Evolutionary conservation across 148 eudicot species (phyloP).

Genomic region (Oxyria digyna): DNA sequence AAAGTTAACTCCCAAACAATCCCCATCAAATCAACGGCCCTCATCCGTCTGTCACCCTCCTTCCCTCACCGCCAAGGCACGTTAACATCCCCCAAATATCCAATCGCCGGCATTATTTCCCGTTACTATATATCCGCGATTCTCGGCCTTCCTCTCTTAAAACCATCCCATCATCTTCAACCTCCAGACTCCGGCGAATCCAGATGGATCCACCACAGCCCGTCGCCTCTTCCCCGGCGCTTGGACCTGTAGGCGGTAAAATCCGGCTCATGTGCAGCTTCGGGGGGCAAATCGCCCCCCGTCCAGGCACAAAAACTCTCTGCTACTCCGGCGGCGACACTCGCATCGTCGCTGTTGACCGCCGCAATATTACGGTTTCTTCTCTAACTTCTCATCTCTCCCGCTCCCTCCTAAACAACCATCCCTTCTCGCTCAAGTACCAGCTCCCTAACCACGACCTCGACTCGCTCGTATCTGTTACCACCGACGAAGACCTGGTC

Average conservation of each 20-base stretch:
- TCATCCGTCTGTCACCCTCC: not conserved
- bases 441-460: conserved; percentile 78
- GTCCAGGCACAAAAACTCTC: conserved; percentile 56
- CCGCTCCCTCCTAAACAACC: conserved; percentile 23
- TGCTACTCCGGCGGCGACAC: conserved; percentile 84
- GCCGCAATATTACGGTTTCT: conserved; percentile 30
- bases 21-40: not conserved
- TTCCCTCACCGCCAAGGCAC: not conserved
- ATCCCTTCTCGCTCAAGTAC: conserved; percentile 45
- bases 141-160: not conserved
- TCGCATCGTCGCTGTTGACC: conserved; percentile 55
- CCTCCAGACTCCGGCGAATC: not conserved
- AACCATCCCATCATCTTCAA: not conserved
- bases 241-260: conserved; percentile 12
- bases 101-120: conserved; percentile 2
- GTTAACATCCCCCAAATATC: not conserved
- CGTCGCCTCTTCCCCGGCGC: not conserved
- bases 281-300: conserved; percentile 75
- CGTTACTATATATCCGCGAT: not conserved
- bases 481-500: conserved; percentile 62
- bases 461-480: conserved; percentile 64
- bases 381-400: conserved; percentile 40
- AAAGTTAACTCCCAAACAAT: not conserved
- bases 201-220: conserved; percentile 33
- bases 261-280: conserved; percentile 76